Evolutionary conservation across 805 yeast species (phyloP), one percentile per base, ranked within the genome.

Genomic region (Groenewaldozyma salmanticensis): DNA sequence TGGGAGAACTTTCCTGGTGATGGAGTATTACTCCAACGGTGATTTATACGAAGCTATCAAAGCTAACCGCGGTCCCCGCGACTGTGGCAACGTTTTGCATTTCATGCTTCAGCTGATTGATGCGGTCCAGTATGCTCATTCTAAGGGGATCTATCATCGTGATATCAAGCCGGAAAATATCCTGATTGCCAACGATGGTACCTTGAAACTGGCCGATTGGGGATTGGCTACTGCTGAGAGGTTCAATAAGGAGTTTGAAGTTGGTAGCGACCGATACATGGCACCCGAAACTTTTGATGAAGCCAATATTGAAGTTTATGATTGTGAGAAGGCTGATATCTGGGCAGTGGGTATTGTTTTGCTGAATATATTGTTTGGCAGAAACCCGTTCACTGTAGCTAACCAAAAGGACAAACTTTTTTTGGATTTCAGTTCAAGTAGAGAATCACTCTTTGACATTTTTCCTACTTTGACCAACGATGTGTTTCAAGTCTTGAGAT

Each of bases 131-230:
- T 83, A 79, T 63, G 83, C 94, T 54, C 96, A 90, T 60, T 69
- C 80, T 1, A 75, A 73, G 46, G 80, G 82, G n/a, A 76, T 90
- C 29, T 90, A 79, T 58, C 97, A 88, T 59, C 83, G 96, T 57
- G 97, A 88, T 62, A 75, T 88, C 49, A 92, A 92, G 65, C 98
- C 98, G 4, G 97, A 92, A 60, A 92, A 92, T 65, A 74, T 92
- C 42, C 66, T 92, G 53, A 77, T 87, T 38, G 70, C 75, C 9
- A 60, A 61, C 54, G 68, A 72, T 52, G 85, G 77, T 44, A 58
- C 69, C 40, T 65, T 81, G 42, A 73, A 71, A 48, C 67, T 79
- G 46, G 90, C 94, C 29, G 98, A 90, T 64, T 90, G 92, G 61
- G 97, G 97, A 3, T 68, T 90, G 18, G 87, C 96, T 18, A 74